These are phyloP conservation scores for Glycine tomentella DNA, from an alignment of 306 rosid genomes.

Conservation along the genomic window DNA sequence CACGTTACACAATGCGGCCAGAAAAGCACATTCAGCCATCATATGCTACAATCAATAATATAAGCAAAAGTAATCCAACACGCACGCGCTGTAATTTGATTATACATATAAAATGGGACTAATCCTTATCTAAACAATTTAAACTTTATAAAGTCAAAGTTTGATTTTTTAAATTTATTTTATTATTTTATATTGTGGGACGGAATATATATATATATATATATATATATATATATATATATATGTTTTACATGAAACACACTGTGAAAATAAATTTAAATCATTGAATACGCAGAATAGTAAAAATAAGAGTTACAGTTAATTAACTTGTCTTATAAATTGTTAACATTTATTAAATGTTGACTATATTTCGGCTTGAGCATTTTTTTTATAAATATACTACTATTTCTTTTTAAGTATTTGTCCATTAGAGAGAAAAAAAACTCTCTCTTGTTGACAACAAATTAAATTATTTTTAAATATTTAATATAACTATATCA, in stretches of 20 bases:
- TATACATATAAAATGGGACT: background rate
- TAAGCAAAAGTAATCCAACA: slow-evolving; percentile 26
- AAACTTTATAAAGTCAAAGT: slow-evolving; percentile 9
- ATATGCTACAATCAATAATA: background rate
- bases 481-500: too few relatives aligned
- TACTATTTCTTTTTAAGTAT: too few relatives aligned
- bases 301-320: background rate
- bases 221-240: too few relatives aligned
- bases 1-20: background rate
- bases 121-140: background rate
- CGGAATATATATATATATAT: too few relatives aligned
- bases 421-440: too few relatives aligned
- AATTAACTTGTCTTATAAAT: background rate
- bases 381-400: background rate
- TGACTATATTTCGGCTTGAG: background rate
- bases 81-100: background rate
- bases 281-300: background rate
- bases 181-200: background rate
- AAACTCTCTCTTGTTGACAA: too few relatives aligned
- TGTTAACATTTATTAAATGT: background rate
- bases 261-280: background rate
- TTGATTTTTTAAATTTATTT: background rate
- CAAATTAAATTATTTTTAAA: too few relatives aligned
- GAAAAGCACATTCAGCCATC: background rate
- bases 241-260: background rate